Conservation (phyloP, 2,329 filamentous ascomycete genomes). For the Lojkania enalia region DNA sequence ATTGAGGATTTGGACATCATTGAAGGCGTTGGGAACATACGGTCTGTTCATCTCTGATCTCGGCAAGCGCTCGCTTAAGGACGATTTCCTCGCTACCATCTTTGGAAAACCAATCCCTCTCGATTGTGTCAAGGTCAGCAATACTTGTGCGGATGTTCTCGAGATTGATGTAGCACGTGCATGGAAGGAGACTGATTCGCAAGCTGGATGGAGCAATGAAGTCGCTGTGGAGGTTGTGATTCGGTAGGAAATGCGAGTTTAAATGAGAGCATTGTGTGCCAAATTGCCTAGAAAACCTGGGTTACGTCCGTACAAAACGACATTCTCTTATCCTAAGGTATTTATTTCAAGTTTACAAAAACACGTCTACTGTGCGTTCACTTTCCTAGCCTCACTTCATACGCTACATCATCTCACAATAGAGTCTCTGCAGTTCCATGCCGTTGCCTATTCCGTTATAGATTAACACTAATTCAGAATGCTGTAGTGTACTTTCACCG, state of each 20-base stretch:
- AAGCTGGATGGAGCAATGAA: conserved; percentile 73
- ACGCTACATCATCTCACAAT: no score
- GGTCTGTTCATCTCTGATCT: conserved; percentile 78
- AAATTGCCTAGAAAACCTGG: no score
- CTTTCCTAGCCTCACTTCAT: no score
- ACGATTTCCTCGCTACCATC: conserved; percentile 74
- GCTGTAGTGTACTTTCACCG: no score
- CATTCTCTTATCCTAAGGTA: no score
- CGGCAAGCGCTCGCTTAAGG: conserved; percentile 60
- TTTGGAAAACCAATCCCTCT: conserved; percentile 70
- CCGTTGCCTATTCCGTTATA: no score
- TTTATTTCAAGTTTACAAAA: no score
- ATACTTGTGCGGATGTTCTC: conserved; percentile 62
- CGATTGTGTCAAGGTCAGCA: conserved; percentile 64
- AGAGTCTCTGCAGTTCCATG: no score
- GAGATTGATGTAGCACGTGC: conserved; percentile 76
- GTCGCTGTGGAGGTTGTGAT: conserved; percentile 40
- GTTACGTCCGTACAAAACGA: no score
- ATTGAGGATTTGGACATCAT: conserved; percentile 65
- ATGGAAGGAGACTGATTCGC: conserved; percentile 73
- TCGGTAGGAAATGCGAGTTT: conserved; percentile 24
- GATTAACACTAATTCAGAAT: no score
- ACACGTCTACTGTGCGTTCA: no score
- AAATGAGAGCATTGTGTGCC: no score
- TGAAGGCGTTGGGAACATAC: conserved; percentile 79